These are phyloP conservation scores for Pneumocystis oryctolagi DNA, from an alignment of 1,139 yeast species.

Conservation along the genomic window DNA sequence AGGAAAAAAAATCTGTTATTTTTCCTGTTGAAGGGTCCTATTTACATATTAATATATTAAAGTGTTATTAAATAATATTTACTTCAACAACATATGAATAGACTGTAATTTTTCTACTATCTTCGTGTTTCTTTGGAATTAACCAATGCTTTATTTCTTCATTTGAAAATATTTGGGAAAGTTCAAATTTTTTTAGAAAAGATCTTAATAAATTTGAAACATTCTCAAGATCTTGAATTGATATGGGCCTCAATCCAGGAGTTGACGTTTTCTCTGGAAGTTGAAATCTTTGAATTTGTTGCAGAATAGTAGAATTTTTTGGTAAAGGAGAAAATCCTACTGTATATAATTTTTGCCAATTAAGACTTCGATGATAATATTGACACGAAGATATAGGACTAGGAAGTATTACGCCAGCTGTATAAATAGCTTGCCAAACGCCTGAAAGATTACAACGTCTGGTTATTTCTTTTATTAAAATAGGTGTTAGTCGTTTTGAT, in stretches of 20 bases:
- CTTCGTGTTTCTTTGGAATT: slow-evolving; percentile 30
- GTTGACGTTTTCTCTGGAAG: slow-evolving; percentile 45
- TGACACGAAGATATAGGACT: slow-evolving; percentile 84
- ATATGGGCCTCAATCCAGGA: slow-evolving; percentile 52
- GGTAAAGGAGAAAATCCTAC: slow-evolving; percentile 78
- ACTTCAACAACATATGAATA: slow-evolving; percentile 63
- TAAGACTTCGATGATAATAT: slow-evolving; percentile 84
- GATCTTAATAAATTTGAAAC: slow-evolving; percentile 43
- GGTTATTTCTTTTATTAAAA: slow-evolving; percentile 83
- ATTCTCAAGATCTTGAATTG: slow-evolving; percentile 44
- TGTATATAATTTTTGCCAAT: slow-evolving; percentile 79
- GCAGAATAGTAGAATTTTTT: slow-evolving; percentile 53
- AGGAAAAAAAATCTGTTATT: slow-evolving; percentile 79
- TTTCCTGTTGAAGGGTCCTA: slow-evolving; percentile 35
- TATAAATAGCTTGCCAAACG: slow-evolving; percentile 92
- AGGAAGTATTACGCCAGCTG: slow-evolving; percentile 85
- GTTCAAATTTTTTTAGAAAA: slow-evolving; percentile 56
- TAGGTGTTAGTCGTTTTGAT: slow-evolving; percentile 87
- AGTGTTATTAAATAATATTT: background rate
- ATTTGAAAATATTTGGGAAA: slow-evolving; percentile 51
- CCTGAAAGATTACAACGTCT: slow-evolving; percentile 71
- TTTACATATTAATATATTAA: background rate
- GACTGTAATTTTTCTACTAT: slow-evolving; percentile 36
- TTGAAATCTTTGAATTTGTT: slow-evolving; percentile 68
- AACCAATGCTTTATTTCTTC: slow-evolving; percentile 79